Conservation (phyloP, 805 yeast species). For the Kluyveromyces dobzhanskii region DNA sequence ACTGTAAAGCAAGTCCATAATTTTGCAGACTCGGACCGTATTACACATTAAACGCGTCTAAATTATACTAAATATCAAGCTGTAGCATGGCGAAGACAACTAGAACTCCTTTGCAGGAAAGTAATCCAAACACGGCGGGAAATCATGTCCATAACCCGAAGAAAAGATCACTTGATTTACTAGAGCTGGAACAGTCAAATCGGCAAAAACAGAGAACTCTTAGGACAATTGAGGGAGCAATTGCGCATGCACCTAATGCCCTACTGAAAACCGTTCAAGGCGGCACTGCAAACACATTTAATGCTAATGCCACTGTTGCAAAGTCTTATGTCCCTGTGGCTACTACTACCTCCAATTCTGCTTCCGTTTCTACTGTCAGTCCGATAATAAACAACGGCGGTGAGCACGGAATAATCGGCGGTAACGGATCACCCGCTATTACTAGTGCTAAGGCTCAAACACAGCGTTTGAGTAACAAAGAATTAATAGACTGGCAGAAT, state of each 20-base stretch:
- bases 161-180: conserved; percentile 21
- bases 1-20: too few relatives aligned
- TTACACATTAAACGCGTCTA: too few relatives aligned
- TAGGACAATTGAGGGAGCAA: conserved; percentile 31
- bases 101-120: conserved; percentile 28
- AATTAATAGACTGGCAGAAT: conserved; percentile 50
- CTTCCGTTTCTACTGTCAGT: background rate
- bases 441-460: background rate
- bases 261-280: conserved; percentile 11
- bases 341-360: background rate
- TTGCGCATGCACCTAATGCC: conserved; percentile 15
- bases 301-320: conserved; percentile 1
- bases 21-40: too few relatives aligned
- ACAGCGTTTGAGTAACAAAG: conserved; percentile 16
- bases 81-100: conserved; percentile 3
- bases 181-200: conserved; percentile 12
- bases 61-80: too few relatives aligned
- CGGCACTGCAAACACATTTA: conserved; percentile 6
- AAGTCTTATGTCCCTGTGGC: background rate
- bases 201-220: conserved; percentile 16
- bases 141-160: conserved; percentile 10
- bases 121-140: conserved; percentile 22
- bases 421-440: background rate
- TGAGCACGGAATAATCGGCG: too few relatives aligned
- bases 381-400: too few relatives aligned